phyloP scores from a whole-genome alignment of 2,329 filamentous ascomycete species.

The Furcasterigmium furcatum region DNA sequence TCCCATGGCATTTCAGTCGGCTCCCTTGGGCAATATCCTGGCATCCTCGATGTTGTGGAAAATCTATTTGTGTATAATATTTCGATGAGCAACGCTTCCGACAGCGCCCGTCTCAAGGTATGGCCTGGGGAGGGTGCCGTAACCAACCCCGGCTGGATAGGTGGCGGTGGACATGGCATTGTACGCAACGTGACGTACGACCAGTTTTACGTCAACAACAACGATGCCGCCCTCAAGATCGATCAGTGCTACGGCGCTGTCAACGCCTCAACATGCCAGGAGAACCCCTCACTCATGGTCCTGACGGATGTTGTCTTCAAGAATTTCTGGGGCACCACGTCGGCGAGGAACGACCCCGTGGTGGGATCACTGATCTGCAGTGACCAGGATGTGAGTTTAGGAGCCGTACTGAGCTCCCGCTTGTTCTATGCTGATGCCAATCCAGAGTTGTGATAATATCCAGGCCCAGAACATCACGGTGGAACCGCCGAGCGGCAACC shows the following conservation, averaged over 20 bases:
- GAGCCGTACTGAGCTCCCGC: no score
- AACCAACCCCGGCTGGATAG: conserved; percentile 50
- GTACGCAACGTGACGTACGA: conserved; percentile 68
- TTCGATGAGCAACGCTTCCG: conserved; percentile 55
- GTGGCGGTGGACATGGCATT: conserved; percentile 57
- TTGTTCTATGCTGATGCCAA: no score
- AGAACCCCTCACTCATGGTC: conserved; percentile 7
- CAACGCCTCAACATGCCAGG: background rate
- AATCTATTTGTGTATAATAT: conserved; percentile 64
- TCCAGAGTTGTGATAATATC: conserved; percentile 11
- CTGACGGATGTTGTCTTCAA: conserved; percentile 13
- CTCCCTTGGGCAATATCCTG: conserved; percentile 64
- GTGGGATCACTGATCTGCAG: conserved; percentile 12
- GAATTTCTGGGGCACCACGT: conserved; percentile 10
- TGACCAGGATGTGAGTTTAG: no score
- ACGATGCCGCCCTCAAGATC: conserved; percentile 41
- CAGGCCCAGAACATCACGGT: conserved; percentile 10
- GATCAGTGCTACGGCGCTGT: conserved; percentile 7
- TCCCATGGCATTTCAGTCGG: conserved; percentile 74
- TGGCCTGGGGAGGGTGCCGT: conserved; percentile 52
- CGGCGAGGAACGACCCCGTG: conserved; percentile 9
- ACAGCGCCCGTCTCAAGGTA: conserved; percentile 71
- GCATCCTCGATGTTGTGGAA: conserved; percentile 63
- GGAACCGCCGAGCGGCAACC: conserved; percentile 10
- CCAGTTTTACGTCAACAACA: conserved; percentile 55